Conservation (phyloP, 306 rosid genomes). For the Ochetophila trinervis region DNA sequence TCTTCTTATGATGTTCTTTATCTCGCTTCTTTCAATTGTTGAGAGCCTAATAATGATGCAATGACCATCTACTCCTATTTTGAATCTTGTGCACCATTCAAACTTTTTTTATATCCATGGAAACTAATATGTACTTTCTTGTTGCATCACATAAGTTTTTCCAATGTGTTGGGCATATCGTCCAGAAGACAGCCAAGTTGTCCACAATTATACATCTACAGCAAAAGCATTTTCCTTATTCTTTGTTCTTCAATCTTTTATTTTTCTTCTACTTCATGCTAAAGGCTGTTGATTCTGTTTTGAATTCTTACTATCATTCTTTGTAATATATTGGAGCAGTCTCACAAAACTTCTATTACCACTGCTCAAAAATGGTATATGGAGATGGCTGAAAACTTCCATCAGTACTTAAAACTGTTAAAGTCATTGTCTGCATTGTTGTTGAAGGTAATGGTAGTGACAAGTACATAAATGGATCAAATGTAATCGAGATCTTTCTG, state of each 20-base stretch:
- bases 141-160: constrained; percentile 69
- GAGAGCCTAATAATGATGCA: no score
- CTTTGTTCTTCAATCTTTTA: no score
- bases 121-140: neutral
- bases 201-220: constrained; percentile 87
- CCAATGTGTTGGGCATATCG: constrained; percentile 67
- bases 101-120: neutral
- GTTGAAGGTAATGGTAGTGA: constrained; percentile 95
- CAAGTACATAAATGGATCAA: constrained; percentile 99
- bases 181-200: constrained; percentile 80
- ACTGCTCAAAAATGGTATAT: constrained; percentile 58
- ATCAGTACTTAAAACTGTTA: constrained; percentile 70
- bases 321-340: no score
- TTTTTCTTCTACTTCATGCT: no score
- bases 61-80: no score
- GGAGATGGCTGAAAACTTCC: constrained; percentile 54
- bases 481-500: constrained; percentile 87
- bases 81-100: neutral
- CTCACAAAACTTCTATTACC: no score
- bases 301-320: no score
- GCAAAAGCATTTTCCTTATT: no score
- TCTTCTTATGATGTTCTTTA: neutral
- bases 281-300: no score
- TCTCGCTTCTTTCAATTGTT: neutral
- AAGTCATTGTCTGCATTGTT: constrained; percentile 79